Conservation (phyloP, 768 basidiomycete species). For the Mycena olivaceomarginata region DNA sequence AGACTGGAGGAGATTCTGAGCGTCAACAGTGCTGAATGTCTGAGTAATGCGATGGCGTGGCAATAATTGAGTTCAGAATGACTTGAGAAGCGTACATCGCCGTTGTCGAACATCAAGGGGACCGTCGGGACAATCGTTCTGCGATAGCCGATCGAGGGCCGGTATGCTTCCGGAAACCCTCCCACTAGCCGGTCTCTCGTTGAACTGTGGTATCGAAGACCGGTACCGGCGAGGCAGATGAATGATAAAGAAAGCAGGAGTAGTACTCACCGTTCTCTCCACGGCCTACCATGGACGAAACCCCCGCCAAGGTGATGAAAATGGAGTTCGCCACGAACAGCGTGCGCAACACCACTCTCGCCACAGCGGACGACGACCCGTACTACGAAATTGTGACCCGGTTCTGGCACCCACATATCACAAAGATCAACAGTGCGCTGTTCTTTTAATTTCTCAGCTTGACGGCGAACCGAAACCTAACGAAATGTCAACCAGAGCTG, state of each 20-base stretch:
- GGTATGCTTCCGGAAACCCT: background rate
- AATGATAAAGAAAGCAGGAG: background rate
- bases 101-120: no score
- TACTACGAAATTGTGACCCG: constrained; percentile 74
- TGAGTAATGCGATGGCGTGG: no score
- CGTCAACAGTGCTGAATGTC: no score
- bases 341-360: constrained; percentile 69
- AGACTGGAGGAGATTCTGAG: no score
- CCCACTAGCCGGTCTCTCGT: background rate
- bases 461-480: background rate
- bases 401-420: constrained; percentile 72
- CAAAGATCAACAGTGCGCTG: constrained; percentile 63
- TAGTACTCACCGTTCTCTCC: background rate
- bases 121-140: background rate
- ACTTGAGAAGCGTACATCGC: background rate
- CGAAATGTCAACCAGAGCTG: constrained; percentile 45
- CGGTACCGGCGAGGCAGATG: background rate
- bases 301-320: constrained; percentile 5
- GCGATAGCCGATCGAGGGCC: background rate
- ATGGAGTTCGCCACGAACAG: constrained; percentile 66
- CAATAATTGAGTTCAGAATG: background rate
- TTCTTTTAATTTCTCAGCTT: background rate
- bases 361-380: constrained; percentile 62
- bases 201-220: background rate
- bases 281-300: constrained; percentile 9